Base-by-base conservation (phyloP, 495 filamentous ascomycete genomes). In the Staphylotrichum longicolle region DNA sequence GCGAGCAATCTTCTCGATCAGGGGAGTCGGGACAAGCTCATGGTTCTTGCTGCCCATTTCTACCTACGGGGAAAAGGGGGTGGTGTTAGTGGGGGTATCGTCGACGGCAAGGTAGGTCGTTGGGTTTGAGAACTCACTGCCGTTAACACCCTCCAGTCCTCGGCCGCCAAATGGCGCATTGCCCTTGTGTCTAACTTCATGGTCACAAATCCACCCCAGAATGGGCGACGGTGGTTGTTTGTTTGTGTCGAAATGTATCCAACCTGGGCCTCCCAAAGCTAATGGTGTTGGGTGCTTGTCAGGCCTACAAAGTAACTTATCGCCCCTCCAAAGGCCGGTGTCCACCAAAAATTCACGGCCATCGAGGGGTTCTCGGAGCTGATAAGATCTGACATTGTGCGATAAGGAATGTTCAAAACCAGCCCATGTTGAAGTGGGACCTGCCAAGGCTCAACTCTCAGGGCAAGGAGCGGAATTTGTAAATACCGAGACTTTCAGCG, bases 1-100 rank as follows among this genome's bases (percentile, higher is more conserved):
- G 49, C 89, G 86, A 3, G 93, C 85, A 15, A 97, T 80, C 70
- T 91, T 86, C 51, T 86, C 83, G 57, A 98, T 97, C 62, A 99
- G 75, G 5, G 91, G 81, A 4, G 93, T 96, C 2, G 94, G 94
- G 15, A 99, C 92, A 42, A 98, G 80, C 77, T 98, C 94, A 76
- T 99, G 94, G 80, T 98, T 98, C 69, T 88, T 91, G 76, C 88
- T 92, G 69, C 93, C 95, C 70, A 86, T 86, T 75, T 99, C 94
- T 66, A 93, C 88, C 92, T 96, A 27, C 20, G 61, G 44, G 68
- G 14, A 46, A 35, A 56, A 40, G 54, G 14, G 47, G 11, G 27
- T 44, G 45, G 61, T 60, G 56, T 64, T 62, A 62, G 62, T 35
- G 27, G 45, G 56, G 56, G 37, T 7, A 27, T 27, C 6, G 37